Evolutionary conservation across 192 early-diverging fungal genomes (phyloP).

Genomic region (Fimicolochytrium jonesii): DNA sequence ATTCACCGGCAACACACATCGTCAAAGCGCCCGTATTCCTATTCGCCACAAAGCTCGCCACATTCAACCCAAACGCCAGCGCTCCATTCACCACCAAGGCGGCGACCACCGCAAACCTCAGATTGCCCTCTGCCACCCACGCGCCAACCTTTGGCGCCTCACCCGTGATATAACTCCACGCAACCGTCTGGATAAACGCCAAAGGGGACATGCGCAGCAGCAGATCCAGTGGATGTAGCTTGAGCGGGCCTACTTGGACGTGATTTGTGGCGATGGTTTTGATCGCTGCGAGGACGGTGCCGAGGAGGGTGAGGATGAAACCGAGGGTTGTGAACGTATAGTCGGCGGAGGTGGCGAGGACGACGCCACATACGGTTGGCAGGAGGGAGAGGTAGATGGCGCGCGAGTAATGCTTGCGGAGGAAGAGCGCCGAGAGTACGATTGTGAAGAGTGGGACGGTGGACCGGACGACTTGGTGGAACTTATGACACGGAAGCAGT

Average conservation of each 20-base stretch:
- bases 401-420: slow-evolving; percentile 49
- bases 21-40: slow-evolving; percentile 79
- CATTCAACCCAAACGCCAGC: slow-evolving; percentile 83
- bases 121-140: background rate
- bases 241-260: slow-evolving; percentile 72
- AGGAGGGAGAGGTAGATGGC: slow-evolving; percentile 61
- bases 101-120: background rate
- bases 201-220: slow-evolving; percentile 74
- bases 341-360: slow-evolving; percentile 78
- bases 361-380: slow-evolving; percentile 71
- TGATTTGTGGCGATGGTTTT: slow-evolving; percentile 84
- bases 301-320: slow-evolving; percentile 73
- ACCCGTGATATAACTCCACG: background rate
- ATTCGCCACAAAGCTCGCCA: slow-evolving; percentile 84
- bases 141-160: background rate
- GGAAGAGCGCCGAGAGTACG: slow-evolving; percentile 55
- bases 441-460: slow-evolving; percentile 81
- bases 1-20: slow-evolving; percentile 69
- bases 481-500: slow-evolving; percentile 19
- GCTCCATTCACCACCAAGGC: slow-evolving; percentile 72
- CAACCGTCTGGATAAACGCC: slow-evolving; percentile 49
- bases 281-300: slow-evolving; percentile 68
- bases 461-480: slow-evolving; percentile 81
- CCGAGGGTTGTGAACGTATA: slow-evolving; percentile 70
- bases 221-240: slow-evolving; percentile 77